Base-by-base conservation (phyloP, 1,284 basidiomycete species). In the Microbotryomycetes sp. region DNA sequence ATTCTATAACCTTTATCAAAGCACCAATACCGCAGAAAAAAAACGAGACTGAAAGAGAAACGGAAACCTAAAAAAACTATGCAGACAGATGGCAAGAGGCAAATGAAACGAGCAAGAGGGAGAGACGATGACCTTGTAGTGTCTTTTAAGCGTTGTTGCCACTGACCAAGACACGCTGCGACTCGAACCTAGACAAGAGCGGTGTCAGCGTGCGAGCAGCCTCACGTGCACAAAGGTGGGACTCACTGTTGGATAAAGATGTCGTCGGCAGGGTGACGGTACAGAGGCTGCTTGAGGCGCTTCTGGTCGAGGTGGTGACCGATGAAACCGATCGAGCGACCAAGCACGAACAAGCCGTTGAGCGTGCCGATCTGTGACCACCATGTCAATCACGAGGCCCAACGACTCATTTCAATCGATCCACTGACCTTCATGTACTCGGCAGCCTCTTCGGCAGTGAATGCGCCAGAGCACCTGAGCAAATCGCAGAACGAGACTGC, bases 401-500 rank as follows among this genome's bases (percentile, higher is more conserved):
- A 11, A n/a, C 4, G 30, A 29, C 3, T 6, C 23, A 27, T 41
- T 18, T 58, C 9, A 35, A 24, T 51, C 52, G 23, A 52, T 5
- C 46, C 16, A 41, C 79, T 71, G 61, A 81, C 81, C 80, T 87
- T 89, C 80, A 92, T 90, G 81, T 97, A 97, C 79, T 98, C 94
- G 70, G 91, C 87, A 16, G 92, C 93, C 79, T 97, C 94, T 69
- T 97, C 93, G 23, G 87, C 82, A 3, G 88, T 91, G 82, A 98
- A 98, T 5, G 93, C 93, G 67, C 93, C 92, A 61, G 84, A 87
- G 76, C 93, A 90, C 54, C 88, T 85, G 62, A 98, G 84, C 61
- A 98, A 81, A 78, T 97, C 94, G 73, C 93, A 91, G 80, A 98
- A 97, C 81, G 89, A 96, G 66, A 94, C 94, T 52, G 94, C 94